phyloP scores from a whole-genome alignment of 73 alveolate genomes.

The Durusdinium trenchii region DNA sequence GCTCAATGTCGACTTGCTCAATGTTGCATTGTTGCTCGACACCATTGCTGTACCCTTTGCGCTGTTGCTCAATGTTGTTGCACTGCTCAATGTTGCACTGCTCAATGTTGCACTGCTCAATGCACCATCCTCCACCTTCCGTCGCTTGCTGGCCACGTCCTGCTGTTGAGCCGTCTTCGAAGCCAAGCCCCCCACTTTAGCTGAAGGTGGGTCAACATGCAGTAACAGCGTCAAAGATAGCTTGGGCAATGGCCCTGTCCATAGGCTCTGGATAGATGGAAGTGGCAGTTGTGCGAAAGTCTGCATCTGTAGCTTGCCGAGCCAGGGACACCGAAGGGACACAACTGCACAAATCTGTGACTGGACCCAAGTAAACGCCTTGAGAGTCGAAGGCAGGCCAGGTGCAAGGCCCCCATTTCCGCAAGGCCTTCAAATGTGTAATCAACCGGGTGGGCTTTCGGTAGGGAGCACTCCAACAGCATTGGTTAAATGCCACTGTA shows the following conservation, averaged over 20 bases:
- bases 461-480: neutral
- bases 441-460: conserved; percentile 38
- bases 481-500: conserved; percentile 25
- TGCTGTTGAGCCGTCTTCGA: neutral
- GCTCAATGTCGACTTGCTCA: neutral
- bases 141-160: neutral
- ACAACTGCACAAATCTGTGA: neutral
- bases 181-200: neutral
- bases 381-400: conserved; percentile 8
- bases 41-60: neutral
- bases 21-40: neutral
- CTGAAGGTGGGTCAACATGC: too few species aligned
- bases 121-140: neutral
- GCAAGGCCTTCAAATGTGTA: neutral
- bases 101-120: neutral
- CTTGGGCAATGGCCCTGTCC: conserved; percentile 10
- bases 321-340: neutral
- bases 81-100: neutral
- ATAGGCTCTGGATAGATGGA: neutral
- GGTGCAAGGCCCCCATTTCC: conserved; percentile 3
- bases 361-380: neutral
- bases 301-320: neutral
- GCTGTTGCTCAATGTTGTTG: neutral
- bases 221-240: neutral
- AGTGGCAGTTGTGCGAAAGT: neutral